Percentiles rank a stretch among this genome's conserved stretches.
Conservation (phyloP, 2,329 filamentous ascomycete genomes). For the Metarhizium anisopliae region DNA sequence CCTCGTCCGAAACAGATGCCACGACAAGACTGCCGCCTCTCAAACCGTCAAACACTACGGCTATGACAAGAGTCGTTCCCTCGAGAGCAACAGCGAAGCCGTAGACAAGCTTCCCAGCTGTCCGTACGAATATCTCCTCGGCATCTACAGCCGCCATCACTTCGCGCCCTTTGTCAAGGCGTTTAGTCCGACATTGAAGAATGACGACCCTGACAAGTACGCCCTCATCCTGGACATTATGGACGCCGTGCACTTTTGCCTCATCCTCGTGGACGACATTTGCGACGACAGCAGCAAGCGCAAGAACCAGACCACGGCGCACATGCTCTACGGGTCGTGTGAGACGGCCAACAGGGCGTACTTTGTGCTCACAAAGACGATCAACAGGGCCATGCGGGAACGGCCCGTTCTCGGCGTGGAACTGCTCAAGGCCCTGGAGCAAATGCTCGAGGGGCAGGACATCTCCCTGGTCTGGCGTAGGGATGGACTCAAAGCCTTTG, state of each 20-base stretch:
- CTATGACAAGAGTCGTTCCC: background rate
- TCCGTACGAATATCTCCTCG: slow-evolving; percentile 9
- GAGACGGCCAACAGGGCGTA: slow-evolving; percentile 11
- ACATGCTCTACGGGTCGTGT: slow-evolving; percentile 9
- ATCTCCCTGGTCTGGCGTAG: slow-evolving; percentile 10
- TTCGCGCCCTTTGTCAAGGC: slow-evolving; percentile 7
- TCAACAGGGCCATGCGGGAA: slow-evolving; percentile 8
- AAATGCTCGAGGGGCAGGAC: slow-evolving; percentile 10
- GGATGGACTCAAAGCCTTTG: slow-evolving; percentile 7
- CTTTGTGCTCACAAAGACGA: slow-evolving; percentile 9
- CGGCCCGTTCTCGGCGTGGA: slow-evolving; percentile 7
- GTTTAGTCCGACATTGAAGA: slow-evolving; percentile 3
- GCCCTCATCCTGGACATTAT: slow-evolving; percentile 9
- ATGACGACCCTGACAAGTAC: slow-evolving; percentile 5
- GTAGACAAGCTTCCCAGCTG: slow-evolving; percentile 1
- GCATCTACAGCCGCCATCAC: slow-evolving; percentile 8
- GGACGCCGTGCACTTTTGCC: slow-evolving; percentile 10
- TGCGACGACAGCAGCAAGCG: slow-evolving; percentile 10
- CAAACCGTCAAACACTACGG: background rate
- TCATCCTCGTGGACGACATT: slow-evolving; percentile 10
- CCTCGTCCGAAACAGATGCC: background rate
- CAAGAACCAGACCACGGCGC: slow-evolving; percentile 10
- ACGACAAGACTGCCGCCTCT: background rate
- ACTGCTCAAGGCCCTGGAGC: slow-evolving; percentile 7
- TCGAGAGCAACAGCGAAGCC: background rate